Conservation (phyloP, 108 stramenopile genomes). For the Fistulifera pelliculosa region DNA sequence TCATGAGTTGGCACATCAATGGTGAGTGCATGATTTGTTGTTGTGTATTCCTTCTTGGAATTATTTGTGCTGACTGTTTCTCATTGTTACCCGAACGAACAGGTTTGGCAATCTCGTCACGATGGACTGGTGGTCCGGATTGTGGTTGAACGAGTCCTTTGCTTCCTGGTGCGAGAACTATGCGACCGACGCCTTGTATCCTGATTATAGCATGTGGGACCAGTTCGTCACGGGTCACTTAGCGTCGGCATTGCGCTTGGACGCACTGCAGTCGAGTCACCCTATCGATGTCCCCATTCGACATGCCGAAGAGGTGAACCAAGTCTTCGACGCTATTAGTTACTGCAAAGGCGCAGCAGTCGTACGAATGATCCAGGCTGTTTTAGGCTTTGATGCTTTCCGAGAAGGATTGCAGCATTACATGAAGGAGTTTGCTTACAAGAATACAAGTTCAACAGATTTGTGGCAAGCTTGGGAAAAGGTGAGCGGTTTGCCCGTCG, state of each 20-base stretch:
- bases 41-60: conserved; percentile 1
- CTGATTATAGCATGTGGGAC: conserved; percentile 83
- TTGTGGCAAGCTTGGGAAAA: conserved; percentile 94
- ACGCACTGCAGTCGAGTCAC: conserved; percentile 79
- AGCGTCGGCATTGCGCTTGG: conserved; percentile 72
- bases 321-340: conserved; percentile 95
- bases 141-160: conserved; percentile 98
- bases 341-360: conserved; percentile 84
- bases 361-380: conserved; percentile 87
- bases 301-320: conserved; percentile 94
- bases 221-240: conserved; percentile 85
- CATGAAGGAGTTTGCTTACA: conserved; percentile 85
- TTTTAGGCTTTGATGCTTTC: conserved; percentile 83
- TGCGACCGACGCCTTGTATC: conserved; percentile 68
- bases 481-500: conserved; percentile 77
- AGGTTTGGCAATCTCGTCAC: conserved; percentile 93
- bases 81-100: too few relatives aligned
- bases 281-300: conserved; percentile 90
- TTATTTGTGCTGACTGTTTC: too few relatives aligned
- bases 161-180: conserved; percentile 87
- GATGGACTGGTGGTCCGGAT: conserved; percentile 95
- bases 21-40: conserved; percentile 21
- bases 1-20: conserved; percentile 96
- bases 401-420: conserved; percentile 59
- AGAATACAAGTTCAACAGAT: conserved; percentile 86